phyloP scores from a whole-genome alignment of 768 basidiomycete genomes.

The Trametes gibbosa region DNA sequence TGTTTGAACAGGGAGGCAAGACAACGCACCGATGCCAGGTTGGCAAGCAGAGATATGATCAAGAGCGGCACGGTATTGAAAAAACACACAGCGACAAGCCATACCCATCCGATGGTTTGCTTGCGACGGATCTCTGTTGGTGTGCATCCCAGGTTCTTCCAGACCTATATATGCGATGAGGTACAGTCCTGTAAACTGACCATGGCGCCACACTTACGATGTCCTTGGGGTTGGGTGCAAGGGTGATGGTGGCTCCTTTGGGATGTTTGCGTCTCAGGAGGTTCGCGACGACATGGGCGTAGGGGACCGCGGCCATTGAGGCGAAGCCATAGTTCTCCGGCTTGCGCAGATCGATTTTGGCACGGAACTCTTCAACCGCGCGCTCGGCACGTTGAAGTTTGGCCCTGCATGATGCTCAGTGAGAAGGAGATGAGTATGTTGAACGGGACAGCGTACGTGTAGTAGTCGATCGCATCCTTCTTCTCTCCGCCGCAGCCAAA shows the following conservation, averaged over 20 bases:
- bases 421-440: slow-evolving; percentile 1
- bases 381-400: slow-evolving; percentile 63
- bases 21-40: slow-evolving; percentile 72
- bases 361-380: slow-evolving; percentile 70
- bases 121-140: slow-evolving; percentile 65
- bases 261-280: slow-evolving; percentile 65
- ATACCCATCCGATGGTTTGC: slow-evolving; percentile 71
- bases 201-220: slow-evolving; percentile 50
- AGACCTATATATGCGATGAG: slow-evolving; percentile 51
- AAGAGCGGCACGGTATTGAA: slow-evolving; percentile 93
- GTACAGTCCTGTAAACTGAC: background rate
- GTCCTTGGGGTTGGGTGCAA: slow-evolving; percentile 89
- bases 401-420: slow-evolving; percentile 29
- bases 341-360: slow-evolving; percentile 67
- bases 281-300: slow-evolving; percentile 82
- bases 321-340: slow-evolving; percentile 92
- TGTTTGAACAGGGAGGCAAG: too few relatives aligned
- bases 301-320: slow-evolving; percentile 84
- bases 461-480: slow-evolving; percentile 91
- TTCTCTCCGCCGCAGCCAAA: slow-evolving; percentile 81
- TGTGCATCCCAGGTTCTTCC: slow-evolving; percentile 84
- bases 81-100: slow-evolving; percentile 80
- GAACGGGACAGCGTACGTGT: slow-evolving; percentile 58
- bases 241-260: slow-evolving; percentile 64
- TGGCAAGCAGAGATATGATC: slow-evolving; percentile 87